Percentiles rank a stretch among this genome's conserved stretches.
phyloP scores from a whole-genome alignment of 176 grass and related monocot genomes.

The Paspalum vaginatum region DNA sequence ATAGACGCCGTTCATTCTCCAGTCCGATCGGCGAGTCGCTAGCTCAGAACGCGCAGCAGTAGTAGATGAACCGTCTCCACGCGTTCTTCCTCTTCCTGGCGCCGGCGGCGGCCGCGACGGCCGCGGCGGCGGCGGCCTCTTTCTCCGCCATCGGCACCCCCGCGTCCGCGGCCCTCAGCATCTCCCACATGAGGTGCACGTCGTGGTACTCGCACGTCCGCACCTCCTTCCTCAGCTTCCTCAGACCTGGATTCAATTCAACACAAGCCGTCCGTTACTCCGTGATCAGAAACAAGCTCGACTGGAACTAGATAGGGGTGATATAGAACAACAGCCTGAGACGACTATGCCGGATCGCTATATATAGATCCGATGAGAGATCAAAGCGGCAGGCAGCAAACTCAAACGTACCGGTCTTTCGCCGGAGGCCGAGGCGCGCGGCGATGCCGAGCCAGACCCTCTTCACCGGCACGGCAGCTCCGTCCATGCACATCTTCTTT shows the following conservation, averaged over 20 bases:
- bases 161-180: conserved; percentile 60
- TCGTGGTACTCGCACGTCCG: conserved; percentile 88
- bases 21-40: not conserved
- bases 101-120: conserved; percentile 44
- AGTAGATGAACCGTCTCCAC: conserved; percentile 55
- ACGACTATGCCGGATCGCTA: too few relatives aligned
- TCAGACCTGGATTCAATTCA: conserved; percentile 46
- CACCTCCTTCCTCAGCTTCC: conserved; percentile 87
- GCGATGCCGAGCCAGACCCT: conserved; percentile 64
- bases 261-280: not conserved
- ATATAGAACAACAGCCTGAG: too few relatives aligned
- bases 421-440: conserved; percentile 51
- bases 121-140: conserved; percentile 39
- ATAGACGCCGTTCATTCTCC: not conserved
- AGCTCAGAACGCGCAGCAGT: conserved; percentile 71
- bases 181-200: conserved; percentile 91
- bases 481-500: conserved; percentile 55
- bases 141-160: conserved; percentile 49
- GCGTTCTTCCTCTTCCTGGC: conserved; percentile 52
- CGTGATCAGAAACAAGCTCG: not conserved
- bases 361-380: too few relatives aligned
- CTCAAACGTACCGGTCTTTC: conserved; percentile 50
- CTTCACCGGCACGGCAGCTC: conserved; percentile 55
- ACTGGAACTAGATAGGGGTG: too few relatives aligned
- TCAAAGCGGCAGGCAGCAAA: too few relatives aligned